Percentiles rank a stretch among this genome's conserved stretches.
These are phyloP conservation scores for Conoideocrella luteorostrata DNA, from an alignment of 2,329 filamentous ascomycete species.

Conservation along the genomic window DNA sequence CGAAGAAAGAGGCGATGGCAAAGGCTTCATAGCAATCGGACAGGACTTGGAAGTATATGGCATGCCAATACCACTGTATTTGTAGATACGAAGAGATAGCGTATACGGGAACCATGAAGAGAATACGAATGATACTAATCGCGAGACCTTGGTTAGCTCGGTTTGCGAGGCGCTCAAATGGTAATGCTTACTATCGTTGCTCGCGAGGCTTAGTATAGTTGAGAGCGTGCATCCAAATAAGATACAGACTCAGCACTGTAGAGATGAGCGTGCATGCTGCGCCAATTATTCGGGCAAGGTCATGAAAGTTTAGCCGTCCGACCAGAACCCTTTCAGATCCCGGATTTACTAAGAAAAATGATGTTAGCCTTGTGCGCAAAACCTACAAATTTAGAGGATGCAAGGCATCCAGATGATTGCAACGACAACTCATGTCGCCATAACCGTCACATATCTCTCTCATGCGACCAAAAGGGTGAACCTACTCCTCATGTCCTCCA, in stretches of 20 bases:
- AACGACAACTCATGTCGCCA: no score
- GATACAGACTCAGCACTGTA: constrained; percentile 46
- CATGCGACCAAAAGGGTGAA: constrained; percentile 8
- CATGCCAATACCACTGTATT: constrained; percentile 67
- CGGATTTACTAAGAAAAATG: constrained; percentile 27
- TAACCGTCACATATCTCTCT: no score
- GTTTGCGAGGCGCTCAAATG: neutral
- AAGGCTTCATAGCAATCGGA: constrained; percentile 87
- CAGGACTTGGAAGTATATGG: constrained; percentile 74
- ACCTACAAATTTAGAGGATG: no score
- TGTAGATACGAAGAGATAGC: constrained; percentile 66
- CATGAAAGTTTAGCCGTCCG: constrained; percentile 47
- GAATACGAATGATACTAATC: constrained; percentile 71
- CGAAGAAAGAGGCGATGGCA: constrained; percentile 81
- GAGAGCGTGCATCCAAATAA: constrained; percentile 52
- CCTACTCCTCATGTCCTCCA: constrained; percentile 38
- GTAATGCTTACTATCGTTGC: constrained; percentile 45
- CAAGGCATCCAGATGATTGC: neutral
- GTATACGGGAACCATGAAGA: constrained; percentile 84
- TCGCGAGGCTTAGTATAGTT: constrained; percentile 56
- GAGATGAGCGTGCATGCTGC: constrained; percentile 43
- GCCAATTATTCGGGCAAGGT: constrained; percentile 45
- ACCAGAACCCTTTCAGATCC: constrained; percentile 41
- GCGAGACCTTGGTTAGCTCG: neutral
- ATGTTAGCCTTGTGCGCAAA: no score